These are phyloP conservation scores for Scutellaria galericulata DNA, from an alignment of 257 asterid species.

Conservation along the genomic window DNA sequence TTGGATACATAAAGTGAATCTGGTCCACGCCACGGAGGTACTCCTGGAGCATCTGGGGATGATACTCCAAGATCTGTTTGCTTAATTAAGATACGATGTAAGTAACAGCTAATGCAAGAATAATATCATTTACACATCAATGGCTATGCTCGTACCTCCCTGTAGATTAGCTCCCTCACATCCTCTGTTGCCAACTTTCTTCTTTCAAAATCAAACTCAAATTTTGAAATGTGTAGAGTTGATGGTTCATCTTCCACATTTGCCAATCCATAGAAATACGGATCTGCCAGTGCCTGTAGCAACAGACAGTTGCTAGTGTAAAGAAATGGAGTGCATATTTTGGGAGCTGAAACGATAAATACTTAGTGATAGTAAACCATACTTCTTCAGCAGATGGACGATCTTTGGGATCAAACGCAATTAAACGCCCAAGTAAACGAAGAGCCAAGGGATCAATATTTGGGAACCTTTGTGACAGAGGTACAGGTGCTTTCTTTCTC, in stretches of 20 bases:
- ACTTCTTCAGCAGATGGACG: constrained; percentile 93
- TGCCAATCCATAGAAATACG: constrained; percentile 78
- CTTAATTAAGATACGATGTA: constrained; percentile 49
- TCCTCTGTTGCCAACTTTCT: constrained; percentile 74
- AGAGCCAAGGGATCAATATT: constrained; percentile 87
- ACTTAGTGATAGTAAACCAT: constrained; percentile 29
- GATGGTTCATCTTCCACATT: constrained; percentile 92
- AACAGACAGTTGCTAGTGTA: constrained; percentile 32
- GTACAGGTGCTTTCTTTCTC: constrained; percentile 71
- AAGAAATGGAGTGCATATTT: background rate
- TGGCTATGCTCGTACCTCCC: constrained; percentile 66
- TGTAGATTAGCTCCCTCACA: constrained; percentile 82
- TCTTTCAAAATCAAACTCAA: constrained; percentile 93
- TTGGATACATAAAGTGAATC: constrained; percentile 97
- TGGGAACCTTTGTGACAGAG: constrained; percentile 77
- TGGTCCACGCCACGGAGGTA: constrained; percentile 86
- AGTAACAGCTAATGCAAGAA: constrained; percentile 43
- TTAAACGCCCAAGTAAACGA: constrained; percentile 74
- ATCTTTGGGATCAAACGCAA: constrained; percentile 94
- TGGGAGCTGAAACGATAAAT: background rate
- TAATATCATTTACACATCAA: constrained; percentile 32
- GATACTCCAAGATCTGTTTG: constrained; percentile 98
- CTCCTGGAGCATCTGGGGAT: constrained; percentile 99
- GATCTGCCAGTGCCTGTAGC: constrained; percentile 83
- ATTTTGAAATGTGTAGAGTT: constrained; percentile 77